A percentile compares a stretch with the other conserved stretches of the same genome.
phyloP scores from a whole-genome alignment of 139 green algal genomes.

The Picochlorum sp. region DNA sequence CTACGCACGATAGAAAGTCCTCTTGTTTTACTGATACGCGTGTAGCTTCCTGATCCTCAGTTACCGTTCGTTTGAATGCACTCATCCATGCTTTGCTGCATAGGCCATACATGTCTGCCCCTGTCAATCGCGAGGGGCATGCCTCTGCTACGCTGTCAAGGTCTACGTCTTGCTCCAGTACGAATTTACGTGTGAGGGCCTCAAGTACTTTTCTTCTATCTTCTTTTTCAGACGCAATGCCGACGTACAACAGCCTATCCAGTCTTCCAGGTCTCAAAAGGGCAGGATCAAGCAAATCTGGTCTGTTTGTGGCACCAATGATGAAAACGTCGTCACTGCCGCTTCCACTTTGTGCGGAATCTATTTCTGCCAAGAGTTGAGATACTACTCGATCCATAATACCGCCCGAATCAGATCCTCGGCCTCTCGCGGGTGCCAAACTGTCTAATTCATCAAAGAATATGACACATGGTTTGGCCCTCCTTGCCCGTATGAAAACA shows the following conservation, averaged over 20 bases:
- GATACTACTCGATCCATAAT: slow-evolving; percentile 93
- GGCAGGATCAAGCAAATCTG: slow-evolving; percentile 88
- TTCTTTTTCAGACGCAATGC: slow-evolving; percentile 33
- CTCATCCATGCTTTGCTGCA: slow-evolving; percentile 86
- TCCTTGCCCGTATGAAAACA: slow-evolving; percentile 72
- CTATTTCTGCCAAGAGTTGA: slow-evolving; percentile 90
- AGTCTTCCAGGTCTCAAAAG: slow-evolving; percentile 83
- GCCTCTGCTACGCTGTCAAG: slow-evolving; percentile 44
- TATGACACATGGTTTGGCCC: slow-evolving; percentile 82
- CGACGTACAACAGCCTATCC: slow-evolving; percentile 89
- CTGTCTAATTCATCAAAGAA: slow-evolving; percentile 98
- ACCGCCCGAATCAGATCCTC: slow-evolving; percentile 58
- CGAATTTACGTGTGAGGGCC: slow-evolving; percentile 86
- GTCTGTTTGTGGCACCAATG: slow-evolving; percentile 73
- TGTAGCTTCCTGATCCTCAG: background rate
- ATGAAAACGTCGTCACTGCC: slow-evolving; percentile 44
- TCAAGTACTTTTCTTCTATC: slow-evolving; percentile 42
- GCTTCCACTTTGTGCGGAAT: slow-evolving; percentile 52
- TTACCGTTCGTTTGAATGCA: slow-evolving; percentile 47
- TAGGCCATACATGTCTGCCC: slow-evolving; percentile 92
- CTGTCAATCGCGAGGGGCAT: slow-evolving; percentile 59
- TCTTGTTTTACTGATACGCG: slow-evolving; percentile 42
- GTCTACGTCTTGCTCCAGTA: slow-evolving; percentile 52
- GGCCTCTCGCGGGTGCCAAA: slow-evolving; percentile 77
- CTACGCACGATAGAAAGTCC: slow-evolving; percentile 44